A percentile compares a stretch with the other conserved stretches of the same genome.
Evolutionary conservation across 345 rosid genomes (phyloP).

Genomic region (Corymbia maculata): DNA sequence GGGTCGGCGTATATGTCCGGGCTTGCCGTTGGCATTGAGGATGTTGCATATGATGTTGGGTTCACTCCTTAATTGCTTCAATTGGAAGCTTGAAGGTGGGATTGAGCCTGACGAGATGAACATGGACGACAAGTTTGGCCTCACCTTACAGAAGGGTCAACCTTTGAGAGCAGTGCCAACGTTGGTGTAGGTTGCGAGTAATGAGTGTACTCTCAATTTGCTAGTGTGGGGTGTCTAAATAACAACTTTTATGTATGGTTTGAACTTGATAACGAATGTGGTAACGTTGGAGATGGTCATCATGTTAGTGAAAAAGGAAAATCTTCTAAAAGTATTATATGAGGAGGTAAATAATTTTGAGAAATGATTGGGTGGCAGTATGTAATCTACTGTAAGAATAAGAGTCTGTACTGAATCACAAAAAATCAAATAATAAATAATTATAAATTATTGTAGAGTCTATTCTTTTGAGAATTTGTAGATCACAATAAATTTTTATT

Average conservation of each 20-base stretch:
- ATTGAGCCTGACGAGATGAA: background rate
- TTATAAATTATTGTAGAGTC: no score
- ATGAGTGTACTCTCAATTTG: background rate
- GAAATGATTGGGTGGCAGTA: background rate
- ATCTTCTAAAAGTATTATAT: no score
- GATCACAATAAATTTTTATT: no score
- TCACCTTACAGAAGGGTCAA: conserved; percentile 17
- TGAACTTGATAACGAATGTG: background rate
- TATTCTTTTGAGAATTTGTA: no score
- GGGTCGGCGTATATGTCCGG: conserved; percentile 25
- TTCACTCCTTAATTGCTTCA: conserved; percentile 10
- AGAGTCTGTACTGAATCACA: no score
- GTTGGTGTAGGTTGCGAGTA: background rate
- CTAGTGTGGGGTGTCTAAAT: background rate
- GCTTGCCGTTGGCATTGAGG: conserved; percentile 25
- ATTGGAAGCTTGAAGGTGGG: conserved; percentile 14
- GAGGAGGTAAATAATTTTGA: no score
- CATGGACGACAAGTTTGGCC: conserved; percentile 5
- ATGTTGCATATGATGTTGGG: conserved; percentile 28
- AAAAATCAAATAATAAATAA: no score
- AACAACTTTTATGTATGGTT: no score
- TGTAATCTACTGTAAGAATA: no score
- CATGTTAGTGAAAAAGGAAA: background rate
- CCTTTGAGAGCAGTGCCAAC: background rate
- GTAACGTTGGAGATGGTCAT: background rate